phyloP scores from a whole-genome alignment of 192 early-diverging fungal genomes.

The Linnemannia schmuckeri region DNA sequence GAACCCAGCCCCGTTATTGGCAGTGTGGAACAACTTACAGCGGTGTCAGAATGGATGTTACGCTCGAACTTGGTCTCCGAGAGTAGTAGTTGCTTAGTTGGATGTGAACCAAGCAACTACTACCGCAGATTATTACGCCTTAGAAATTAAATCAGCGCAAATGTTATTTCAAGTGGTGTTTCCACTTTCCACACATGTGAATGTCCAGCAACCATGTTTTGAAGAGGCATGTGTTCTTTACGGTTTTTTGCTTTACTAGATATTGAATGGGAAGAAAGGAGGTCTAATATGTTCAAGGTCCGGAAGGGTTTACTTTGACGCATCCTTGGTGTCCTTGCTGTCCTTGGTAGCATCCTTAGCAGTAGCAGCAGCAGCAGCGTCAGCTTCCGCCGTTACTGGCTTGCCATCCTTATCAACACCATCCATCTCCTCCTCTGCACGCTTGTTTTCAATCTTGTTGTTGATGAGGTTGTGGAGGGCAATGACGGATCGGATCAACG shows the following conservation, averaged over 20 bases:
- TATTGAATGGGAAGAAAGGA: background rate
- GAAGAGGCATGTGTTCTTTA: background rate
- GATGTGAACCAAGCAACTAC: no score
- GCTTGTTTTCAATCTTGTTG: slow-evolving; percentile 94
- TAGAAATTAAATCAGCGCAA: no score
- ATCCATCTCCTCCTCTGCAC: slow-evolving; percentile 51
- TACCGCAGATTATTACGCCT: no score
- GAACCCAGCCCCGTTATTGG: background rate
- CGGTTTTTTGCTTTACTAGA: background rate
- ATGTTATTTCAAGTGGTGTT: no score
- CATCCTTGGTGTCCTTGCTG: slow-evolving; percentile 42
- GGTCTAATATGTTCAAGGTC: background rate
- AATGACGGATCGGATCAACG: slow-evolving; percentile 94
- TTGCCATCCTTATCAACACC: slow-evolving; percentile 36
- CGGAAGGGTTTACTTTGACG: slow-evolving; percentile 28
- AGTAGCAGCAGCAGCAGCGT: background rate
- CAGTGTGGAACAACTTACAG: slow-evolving; percentile 48
- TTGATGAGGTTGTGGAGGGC: slow-evolving; percentile 97
- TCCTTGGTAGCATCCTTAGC: slow-evolving; percentile 20
- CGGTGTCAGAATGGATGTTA: slow-evolving; percentile 75
- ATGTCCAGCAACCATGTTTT: no score
- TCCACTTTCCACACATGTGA: no score
- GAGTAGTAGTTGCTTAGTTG: no score
- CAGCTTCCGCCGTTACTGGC: slow-evolving; percentile 14
- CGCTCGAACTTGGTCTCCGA: slow-evolving; percentile 80